Conservation (phyloP, 2,329 filamentous ascomycete species). For the Colletotrichum karsti region DNA sequence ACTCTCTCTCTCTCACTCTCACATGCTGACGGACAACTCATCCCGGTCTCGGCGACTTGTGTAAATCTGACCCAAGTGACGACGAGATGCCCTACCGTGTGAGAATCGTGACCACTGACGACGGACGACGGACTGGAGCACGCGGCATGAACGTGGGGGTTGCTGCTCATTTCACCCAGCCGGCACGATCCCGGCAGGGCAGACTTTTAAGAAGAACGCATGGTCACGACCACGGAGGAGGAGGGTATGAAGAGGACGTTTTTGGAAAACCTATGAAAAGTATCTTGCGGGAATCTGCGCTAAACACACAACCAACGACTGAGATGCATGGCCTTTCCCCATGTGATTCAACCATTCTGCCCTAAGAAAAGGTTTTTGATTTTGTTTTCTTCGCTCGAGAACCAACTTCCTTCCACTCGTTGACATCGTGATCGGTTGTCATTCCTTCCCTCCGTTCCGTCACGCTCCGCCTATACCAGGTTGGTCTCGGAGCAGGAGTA, state of each 20-base stretch:
- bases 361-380: constrained; percentile 11
- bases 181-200: constrained; percentile 1
- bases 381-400: constrained; percentile 13
- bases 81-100: too few species aligned
- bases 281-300: constrained; percentile 22
- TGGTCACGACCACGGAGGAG: neutral
- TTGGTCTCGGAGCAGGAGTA: constrained; percentile 13
- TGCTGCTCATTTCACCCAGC: neutral
- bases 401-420: constrained; percentile 2
- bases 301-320: constrained; percentile 14
- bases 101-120: constrained; percentile 11
- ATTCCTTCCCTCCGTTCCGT: neutral
- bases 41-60: neutral
- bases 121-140: neutral
- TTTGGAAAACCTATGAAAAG: constrained; percentile 27
- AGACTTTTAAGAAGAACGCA: neutral
- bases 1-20: neutral
- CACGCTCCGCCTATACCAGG: neutral
- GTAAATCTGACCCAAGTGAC: neutral
- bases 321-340: constrained; percentile 17
- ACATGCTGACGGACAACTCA: neutral
- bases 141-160: constrained; percentile 2
- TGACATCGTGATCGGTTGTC: constrained; percentile 21
- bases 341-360: constrained; percentile 26
- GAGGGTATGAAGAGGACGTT: neutral